A percentile compares a stretch with the other conserved stretches of the same genome.
phyloP scores from a whole-genome alignment of 2,329 filamentous ascomycete genomes.

The Colletotrichum graminicola region DNA sequence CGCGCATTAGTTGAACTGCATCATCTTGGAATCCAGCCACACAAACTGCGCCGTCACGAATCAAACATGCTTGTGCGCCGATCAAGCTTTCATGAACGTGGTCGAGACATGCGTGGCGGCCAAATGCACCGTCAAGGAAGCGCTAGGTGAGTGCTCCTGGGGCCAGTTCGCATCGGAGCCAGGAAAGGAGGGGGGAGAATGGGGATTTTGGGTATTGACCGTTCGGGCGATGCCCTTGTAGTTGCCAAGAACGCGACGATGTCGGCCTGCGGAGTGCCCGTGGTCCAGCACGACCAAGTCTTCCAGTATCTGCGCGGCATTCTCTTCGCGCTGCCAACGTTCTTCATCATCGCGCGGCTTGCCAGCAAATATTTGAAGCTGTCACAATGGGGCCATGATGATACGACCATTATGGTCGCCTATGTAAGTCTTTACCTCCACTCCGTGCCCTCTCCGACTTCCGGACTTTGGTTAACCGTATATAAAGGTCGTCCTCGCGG shows the following conservation, averaged over 20 bases:
- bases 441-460: too few relatives aligned
- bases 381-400: conserved; percentile 26
- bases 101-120: conserved; percentile 30
- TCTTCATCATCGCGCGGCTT: conserved; percentile 27
- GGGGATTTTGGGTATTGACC: not conserved
- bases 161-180: not conserved
- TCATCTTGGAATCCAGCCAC: conserved; percentile 31
- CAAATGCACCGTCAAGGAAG: conserved; percentile 35
- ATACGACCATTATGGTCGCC: conserved; percentile 29
- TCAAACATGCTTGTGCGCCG: conserved; percentile 33
- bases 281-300: not conserved
- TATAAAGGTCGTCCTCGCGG: conserved; percentile 8
- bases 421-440: conserved; percentile 22
- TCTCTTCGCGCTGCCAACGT: conserved; percentile 23
- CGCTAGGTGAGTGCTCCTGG: conserved; percentile 19
- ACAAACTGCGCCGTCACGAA: conserved; percentile 25
- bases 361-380: conserved; percentile 31
- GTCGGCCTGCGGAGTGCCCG: conserved; percentile 28
- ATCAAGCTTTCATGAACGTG: conserved; percentile 7
- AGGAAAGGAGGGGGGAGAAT: too few relatives aligned
- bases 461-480: not conserved
- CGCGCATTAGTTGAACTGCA: conserved; percentile 21
- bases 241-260: conserved; percentile 24
- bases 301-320: conserved; percentile 16
- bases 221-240: not conserved